Evolutionary conservation across 2,329 filamentous ascomycete species (phyloP), one percentile per base, ranked within the genome.

Genomic region (Neoscytalidium dimidiatum): DNA sequence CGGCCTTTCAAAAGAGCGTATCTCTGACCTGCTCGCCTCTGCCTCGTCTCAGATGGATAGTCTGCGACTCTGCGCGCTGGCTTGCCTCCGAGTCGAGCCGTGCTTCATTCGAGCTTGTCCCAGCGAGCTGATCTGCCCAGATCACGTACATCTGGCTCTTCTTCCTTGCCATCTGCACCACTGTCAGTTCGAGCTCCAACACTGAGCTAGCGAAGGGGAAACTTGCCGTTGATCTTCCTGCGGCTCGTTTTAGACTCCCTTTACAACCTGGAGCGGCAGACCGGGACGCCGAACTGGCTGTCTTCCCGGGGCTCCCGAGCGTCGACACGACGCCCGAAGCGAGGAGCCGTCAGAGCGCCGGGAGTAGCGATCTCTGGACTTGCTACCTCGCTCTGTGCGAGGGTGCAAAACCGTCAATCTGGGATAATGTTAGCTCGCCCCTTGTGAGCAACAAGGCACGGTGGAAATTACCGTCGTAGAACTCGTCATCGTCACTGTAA

Each of bases 331-430:
- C 70, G 76, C 79, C 77, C 77, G 74, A 69, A 74, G 78, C 77
- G 82, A 81, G 79, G 77, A 82, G 82, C 81, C 82, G 80, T 86
- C 82, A 83, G 81, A 83, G 80, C 77, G 78, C 81, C 82, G 79
- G 76, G 76, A 73, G 77, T 73, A 72, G 78, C 79, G 79, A 80
- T 79, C 79, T 81, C 82, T 84, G 83, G 90, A 89, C 85, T 84
- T 84, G 84, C 84, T 88, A 90, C 93, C 94, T 96, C 94, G 92
- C 89, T 85, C 79, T 83, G 79, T 81, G 90, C 91, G 91, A 94
- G 92, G 92, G 86, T 85, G 84, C 92, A 88, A 88, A 88, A 87
- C 86, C 89, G 91, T 94, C 91, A 94, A 95, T 96, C 88, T 90
- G 71, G 52, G 66, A 43, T n/a, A 66, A 64, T 68, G 56, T 60